Percentiles rank a stretch among this genome's conserved stretches.
Conservation (phyloP, 108 stramenopile genomes). For the Stephanodiscus triporus region DNA sequence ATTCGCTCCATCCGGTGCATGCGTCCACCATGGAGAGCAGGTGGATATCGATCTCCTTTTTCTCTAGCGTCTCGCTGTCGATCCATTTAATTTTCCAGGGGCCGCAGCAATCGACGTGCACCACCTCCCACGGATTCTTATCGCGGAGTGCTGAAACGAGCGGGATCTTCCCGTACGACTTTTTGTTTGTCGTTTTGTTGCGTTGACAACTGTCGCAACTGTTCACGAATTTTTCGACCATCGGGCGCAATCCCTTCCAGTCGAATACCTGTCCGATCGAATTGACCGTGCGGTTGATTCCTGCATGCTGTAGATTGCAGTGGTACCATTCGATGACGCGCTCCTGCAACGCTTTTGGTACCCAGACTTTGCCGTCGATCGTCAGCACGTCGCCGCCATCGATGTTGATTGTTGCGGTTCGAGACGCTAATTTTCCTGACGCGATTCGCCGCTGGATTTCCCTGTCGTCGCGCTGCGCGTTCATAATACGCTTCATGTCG, state of each 20-base stretch:
- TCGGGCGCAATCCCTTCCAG: neutral
- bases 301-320: constrained; percentile 10
- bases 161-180: constrained; percentile 1
- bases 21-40: neutral
- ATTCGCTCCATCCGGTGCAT: neutral
- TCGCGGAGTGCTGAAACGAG: too few species aligned
- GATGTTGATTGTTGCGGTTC: neutral
- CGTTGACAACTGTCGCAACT: constrained; percentile 10
- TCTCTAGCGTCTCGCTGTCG: too few species aligned
- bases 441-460: too few species aligned
- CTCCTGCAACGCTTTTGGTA: neutral
- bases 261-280: neutral
- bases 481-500: too few species aligned
- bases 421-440: neutral
- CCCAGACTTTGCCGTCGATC: constrained; percentile 2
- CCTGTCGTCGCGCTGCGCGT: too few species aligned
- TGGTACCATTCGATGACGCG: constrained; percentile 29
- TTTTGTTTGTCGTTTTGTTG: constrained; percentile 10
- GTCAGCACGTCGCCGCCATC: neutral
- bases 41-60: neutral
- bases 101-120: constrained; percentile 19
- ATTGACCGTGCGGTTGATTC: constrained; percentile 7
- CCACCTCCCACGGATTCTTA: constrained; percentile 10
- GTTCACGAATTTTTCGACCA: constrained; percentile 3
- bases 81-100: constrained; percentile 4